These are phyloP conservation scores for Fomitopsis betulina DNA, from an alignment of 1,284 basidiomycete genomes.

Conservation along the genomic window DNA sequence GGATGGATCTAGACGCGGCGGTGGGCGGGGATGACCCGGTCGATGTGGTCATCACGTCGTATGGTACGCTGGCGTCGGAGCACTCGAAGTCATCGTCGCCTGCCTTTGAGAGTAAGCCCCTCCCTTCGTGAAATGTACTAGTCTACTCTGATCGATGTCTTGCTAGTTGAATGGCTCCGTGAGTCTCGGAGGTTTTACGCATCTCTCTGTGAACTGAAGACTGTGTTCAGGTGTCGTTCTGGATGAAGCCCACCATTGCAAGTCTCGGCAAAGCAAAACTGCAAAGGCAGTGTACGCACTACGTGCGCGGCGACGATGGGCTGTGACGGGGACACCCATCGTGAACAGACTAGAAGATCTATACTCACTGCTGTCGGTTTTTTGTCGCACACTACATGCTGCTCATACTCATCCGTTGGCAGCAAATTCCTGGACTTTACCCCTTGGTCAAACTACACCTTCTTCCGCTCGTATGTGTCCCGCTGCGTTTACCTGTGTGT, in stretches of 20 bases:
- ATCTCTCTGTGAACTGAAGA: neutral
- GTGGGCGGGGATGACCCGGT: constrained; percentile 30
- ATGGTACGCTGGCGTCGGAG: constrained; percentile 84
- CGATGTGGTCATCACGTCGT: constrained; percentile 87
- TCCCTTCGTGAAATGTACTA: neutral
- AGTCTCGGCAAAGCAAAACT: constrained; percentile 85
- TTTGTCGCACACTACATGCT: neutral
- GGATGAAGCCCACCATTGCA: constrained; percentile 95
- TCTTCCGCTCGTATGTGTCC: constrained; percentile 71
- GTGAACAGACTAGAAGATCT: constrained; percentile 94
- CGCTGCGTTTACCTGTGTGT: neutral
- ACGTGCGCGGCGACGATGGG: constrained; percentile 81
- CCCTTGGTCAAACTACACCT: constrained; percentile 89
- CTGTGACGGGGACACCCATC: constrained; percentile 93
- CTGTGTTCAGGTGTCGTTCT: constrained; percentile 46
- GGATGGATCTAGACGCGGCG: constrained; percentile 61
- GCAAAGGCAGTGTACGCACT: constrained; percentile 90
- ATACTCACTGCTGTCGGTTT: constrained; percentile 75
- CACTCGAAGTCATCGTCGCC: constrained; percentile 65
- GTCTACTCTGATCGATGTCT: neutral
- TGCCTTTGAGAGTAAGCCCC: constrained; percentile 67
- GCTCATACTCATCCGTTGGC: neutral
- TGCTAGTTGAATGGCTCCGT: constrained; percentile 72
- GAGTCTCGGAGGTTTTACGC: constrained; percentile 2
- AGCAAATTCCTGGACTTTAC: constrained; percentile 88